Evolutionary conservation across 139 green algal genomes (phyloP).

Genomic region (Tetraselmis striata): DNA sequence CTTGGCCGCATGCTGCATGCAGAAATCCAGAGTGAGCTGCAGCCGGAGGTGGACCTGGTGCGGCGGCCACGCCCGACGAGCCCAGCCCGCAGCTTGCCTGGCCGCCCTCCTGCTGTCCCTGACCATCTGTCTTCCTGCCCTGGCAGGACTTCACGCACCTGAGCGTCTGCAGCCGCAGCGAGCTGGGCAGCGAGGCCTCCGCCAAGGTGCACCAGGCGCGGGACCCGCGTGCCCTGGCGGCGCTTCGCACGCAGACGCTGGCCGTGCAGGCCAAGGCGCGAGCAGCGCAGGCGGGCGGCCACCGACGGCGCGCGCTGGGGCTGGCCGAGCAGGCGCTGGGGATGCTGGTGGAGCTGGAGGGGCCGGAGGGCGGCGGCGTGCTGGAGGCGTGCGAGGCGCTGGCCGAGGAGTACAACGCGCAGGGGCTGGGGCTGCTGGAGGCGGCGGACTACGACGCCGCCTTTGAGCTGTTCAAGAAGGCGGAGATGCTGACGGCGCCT

Average conservation of each 20-base stretch:
- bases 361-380: background rate
- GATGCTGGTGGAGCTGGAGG: background rate
- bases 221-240: no score
- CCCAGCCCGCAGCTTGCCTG: no score
- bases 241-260: background rate
- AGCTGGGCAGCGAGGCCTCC: background rate
- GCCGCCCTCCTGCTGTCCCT: no score
- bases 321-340: background rate
- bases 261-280: background rate
- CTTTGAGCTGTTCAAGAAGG: conserved; percentile 12
- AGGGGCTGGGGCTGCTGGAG: conserved; percentile 11
- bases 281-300: background rate
- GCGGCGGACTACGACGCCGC: conserved; percentile 4
- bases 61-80: no score
- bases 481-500: conserved; percentile 10
- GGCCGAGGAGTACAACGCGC: conserved; percentile 7
- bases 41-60: background rate
- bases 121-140: no score
- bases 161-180: background rate
- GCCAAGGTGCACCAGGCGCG: no score
- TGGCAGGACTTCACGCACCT: background rate
- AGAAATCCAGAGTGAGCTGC: background rate
- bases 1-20: background rate
- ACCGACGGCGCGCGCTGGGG: background rate
- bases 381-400: background rate